Percentiles rank a stretch among this genome's conserved stretches.
phyloP scores from a whole-genome alignment of 768 basidiomycete genomes.

The Suillus luteus region DNA sequence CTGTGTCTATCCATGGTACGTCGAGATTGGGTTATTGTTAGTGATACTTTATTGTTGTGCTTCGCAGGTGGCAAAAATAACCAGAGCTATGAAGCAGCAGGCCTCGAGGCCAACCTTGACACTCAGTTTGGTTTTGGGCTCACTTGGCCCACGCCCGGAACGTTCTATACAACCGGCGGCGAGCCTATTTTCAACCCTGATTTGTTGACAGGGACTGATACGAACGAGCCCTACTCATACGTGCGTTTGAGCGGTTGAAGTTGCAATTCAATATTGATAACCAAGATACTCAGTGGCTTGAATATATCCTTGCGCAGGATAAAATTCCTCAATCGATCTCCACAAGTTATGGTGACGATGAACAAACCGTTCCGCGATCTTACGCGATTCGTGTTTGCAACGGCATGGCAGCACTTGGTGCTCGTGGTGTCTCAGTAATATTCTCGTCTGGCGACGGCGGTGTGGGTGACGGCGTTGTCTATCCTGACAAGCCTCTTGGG shows the following conservation, averaged over 20 bases:
- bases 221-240: constrained; percentile 52
- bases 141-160: constrained; percentile 58
- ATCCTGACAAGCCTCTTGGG: constrained; percentile 42
- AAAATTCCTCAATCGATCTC: constrained; percentile 62
- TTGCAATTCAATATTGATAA: not conserved
- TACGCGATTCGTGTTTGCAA: constrained; percentile 61
- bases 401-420: constrained; percentile 66
- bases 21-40: not conserved
- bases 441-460: constrained; percentile 72
- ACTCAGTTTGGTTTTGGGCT: constrained; percentile 69
- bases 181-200: constrained; percentile 60
- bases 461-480: constrained; percentile 61
- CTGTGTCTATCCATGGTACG: constrained; percentile 57
- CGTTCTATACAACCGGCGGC: constrained; percentile 65
- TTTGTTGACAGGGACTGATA: constrained; percentile 36
- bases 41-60: constrained; percentile 15
- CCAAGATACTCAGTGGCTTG: constrained; percentile 52
- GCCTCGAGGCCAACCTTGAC: constrained; percentile 68
- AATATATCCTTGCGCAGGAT: constrained; percentile 49
- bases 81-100: constrained; percentile 53
- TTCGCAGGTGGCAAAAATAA: constrained; percentile 58
- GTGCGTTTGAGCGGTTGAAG: constrained; percentile 29
- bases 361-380: constrained; percentile 66
- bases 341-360: constrained; percentile 73
- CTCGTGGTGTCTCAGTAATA: constrained; percentile 64